Evolutionary conservation across 257 asterid species (phyloP), one percentile per base, ranked within the genome.

Genomic region (Lithospermum erythrorhizon): DNA sequence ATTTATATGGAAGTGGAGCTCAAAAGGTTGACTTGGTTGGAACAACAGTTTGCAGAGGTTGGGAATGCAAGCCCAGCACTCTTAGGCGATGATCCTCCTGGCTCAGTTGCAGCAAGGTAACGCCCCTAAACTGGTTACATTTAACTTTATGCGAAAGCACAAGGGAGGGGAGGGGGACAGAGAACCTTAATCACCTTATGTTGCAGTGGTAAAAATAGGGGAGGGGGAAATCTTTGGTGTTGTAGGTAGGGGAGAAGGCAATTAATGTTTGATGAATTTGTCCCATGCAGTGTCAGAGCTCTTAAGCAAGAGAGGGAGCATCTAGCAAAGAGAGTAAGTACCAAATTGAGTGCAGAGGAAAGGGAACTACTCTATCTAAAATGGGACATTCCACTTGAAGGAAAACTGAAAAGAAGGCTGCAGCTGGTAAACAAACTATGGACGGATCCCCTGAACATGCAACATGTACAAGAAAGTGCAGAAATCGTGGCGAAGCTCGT

Each of bases 51-150:
- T 19, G 95, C 94, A 24, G 95, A 89, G 53, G 77, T 93, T 15
- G 98, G 98, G 18, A 93, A 93, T 66, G 98, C 97, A 54, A 93
- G 98, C 78, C 98, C 98, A 5, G 98, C 97, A 0, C 95, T 93
- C 61, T 78, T 93, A 66, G 97, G 97, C 0, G 95, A 93, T 37
- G 95, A 86, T 65, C 95, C 98, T 25, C 87, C 98, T 25, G 65
- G 89, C 83, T 81, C 86, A 6, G 95, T 93, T 30, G 73, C 97
- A 19, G 81, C 97, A 41, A 89, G 98, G 98, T 90, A 67, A 37
- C n/a, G 8, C 18, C 29, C 53, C 61, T 24, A 21, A 15, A 65
- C 20, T 6, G 21, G 24, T 61, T 35, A 35, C 45, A 13, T 7
- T 35, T 35, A 7, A 35, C 14, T 35, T 35, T 35, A 35, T 35